These are phyloP conservation scores for Boletus tomentosulus DNA, from an alignment of 768 basidiomycete species.

Conservation along the genomic window DNA sequence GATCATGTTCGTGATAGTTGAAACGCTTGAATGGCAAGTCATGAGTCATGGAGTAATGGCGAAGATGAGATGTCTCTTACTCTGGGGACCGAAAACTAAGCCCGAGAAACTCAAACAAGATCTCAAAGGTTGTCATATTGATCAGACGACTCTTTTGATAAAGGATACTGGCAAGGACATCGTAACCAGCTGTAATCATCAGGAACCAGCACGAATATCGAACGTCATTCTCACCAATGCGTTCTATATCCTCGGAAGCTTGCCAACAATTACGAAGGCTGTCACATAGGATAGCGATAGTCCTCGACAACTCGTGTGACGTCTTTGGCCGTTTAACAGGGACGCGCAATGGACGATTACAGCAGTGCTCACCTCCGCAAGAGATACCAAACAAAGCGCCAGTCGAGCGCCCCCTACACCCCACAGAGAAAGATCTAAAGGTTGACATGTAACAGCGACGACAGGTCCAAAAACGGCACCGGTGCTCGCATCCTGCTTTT, in stretches of 20 bases:
- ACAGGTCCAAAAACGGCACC: slow-evolving; percentile 45
- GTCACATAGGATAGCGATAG: slow-evolving; percentile 70
- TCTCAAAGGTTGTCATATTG: slow-evolving; percentile 78
- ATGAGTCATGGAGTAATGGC: neutral
- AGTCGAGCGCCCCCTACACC: slow-evolving; percentile 80
- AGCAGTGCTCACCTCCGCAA: slow-evolving; percentile 54
- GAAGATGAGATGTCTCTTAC: slow-evolving; percentile 39
- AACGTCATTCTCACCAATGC: slow-evolving; percentile 57
- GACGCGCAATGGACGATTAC: neutral
- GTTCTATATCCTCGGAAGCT: slow-evolving; percentile 93
- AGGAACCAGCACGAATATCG: slow-evolving; percentile 1
- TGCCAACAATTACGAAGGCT: slow-evolving; percentile 84
- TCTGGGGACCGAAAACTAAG: slow-evolving; percentile 78
- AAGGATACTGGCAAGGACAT: slow-evolving; percentile 73
- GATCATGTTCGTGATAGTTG: slow-evolving; percentile 75
- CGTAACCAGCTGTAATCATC: slow-evolving; percentile 70
- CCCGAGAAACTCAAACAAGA: slow-evolving; percentile 81
- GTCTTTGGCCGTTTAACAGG: slow-evolving; percentile 41
- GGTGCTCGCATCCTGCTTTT: neutral
- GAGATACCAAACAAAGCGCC: slow-evolving; percentile 66
- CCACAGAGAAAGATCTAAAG: slow-evolving; percentile 75
- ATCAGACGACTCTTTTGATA: slow-evolving; percentile 68
- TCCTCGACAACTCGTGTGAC: slow-evolving; percentile 69
- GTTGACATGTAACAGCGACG: slow-evolving; percentile 52
- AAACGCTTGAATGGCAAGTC: slow-evolving; percentile 47